phyloP scores from a whole-genome alignment of 75 land plant species.

The Larix kaempferi region DNA sequence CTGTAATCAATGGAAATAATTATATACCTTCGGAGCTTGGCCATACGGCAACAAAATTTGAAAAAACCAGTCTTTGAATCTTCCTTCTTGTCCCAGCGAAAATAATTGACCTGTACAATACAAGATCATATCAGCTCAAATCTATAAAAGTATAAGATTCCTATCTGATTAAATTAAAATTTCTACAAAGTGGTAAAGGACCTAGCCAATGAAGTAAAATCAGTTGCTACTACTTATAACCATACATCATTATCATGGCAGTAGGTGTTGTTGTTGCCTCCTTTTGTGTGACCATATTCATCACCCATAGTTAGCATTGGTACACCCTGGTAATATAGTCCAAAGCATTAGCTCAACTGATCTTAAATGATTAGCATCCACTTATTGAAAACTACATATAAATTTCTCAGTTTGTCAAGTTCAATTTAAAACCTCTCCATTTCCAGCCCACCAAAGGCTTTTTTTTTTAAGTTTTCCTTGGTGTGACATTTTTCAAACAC shows the following conservation, averaged over 20 bases:
- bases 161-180: conserved; percentile 1
- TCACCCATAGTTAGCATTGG: conserved; percentile 99
- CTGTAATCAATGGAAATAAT: too few relatives aligned
- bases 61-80: conserved; percentile 61
- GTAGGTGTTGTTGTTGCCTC: conserved; percentile 97
- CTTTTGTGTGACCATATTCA: conserved; percentile 98
- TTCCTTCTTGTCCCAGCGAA: conserved; percentile 87
- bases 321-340: conserved; percentile 61
- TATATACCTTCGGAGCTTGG: conserved; percentile 70
- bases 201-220: background rate
- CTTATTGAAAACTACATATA: background rate
- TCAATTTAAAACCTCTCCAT: background rate
- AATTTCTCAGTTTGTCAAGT: background rate
- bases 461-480: background rate
- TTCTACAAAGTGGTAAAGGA: background rate
- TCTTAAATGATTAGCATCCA: background rate
- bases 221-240: background rate
- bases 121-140: background rate
- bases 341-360: background rate
- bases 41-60: conserved; percentile 72
- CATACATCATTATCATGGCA: conserved; percentile 92
- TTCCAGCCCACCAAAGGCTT: background rate
- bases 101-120: conserved; percentile 78
- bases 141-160: background rate
- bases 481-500: background rate